Evolutionary conservation across 345 rosid species (phyloP), one percentile per base, ranked within the genome.

Genomic region (Pistacia integerrima): DNA sequence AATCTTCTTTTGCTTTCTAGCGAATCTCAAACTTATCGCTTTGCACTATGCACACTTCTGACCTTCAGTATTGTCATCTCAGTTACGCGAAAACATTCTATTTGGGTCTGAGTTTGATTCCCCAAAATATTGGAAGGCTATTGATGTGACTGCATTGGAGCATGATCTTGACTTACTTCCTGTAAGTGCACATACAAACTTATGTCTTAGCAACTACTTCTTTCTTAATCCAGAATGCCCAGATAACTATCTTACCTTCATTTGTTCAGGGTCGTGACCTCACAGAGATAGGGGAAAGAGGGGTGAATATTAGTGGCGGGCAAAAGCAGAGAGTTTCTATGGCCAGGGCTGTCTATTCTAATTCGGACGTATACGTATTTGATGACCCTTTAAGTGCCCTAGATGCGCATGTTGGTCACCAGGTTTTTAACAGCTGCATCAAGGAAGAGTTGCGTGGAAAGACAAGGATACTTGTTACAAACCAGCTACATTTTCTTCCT

Each of bases 351-450:
- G 89, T 96, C 72, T 96, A 96, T 85, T 88, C 99, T 64, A 84
- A 91, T 78, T 88, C 98, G 11, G 99, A 96, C 74, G 90, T 96
- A 4, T 96, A 91, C 77, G 88, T 96, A 82, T 93, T 96, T 75
- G 99, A 96, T 86, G 99, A 96, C 71, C 99, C 99, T 72, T 87
- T 96, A 76, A 96, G 98, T 88, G 97, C 99, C 74, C 85, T 96
- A 8, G 99, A 96, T 83, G 97, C 97, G 71, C 94, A 96, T 74
- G 97, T 96, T 75, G 94, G 92, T 62, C 92, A 87, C 67, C 94
- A 93, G 99, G 97, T 95, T 80, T 96, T 96, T 81, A 88, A 88
- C 83, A 90, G 78, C 74, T 96, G 99, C 76, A 88, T 96, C 84
- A 93, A 86, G 84, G 88, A 87, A 77, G 97, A 92, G 85, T 82